Evolutionary conservation across 805 yeast species (phyloP), one percentile per base, ranked within the genome.

Genomic region (Candida ficus): DNA sequence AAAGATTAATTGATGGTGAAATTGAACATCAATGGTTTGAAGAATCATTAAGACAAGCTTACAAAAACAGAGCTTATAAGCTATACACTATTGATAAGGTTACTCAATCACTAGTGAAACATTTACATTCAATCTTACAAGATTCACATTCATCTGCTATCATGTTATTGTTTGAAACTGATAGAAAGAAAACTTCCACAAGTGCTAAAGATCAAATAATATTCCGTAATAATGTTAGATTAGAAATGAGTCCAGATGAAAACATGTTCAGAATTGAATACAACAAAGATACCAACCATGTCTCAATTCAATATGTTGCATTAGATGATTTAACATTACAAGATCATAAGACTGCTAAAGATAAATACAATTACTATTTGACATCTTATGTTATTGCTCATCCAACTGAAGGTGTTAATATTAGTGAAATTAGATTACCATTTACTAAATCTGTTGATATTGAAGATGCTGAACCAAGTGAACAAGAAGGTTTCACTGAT

Each of bases 1-100:
- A 78, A 49, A 76, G 78, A 48, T 68, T 88, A 38, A 83, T 93
- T 48, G 93, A 87, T 49, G 95, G 95, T 22, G 93, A 88, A 28
- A 65, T 93, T 36, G 99, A 93, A 56, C 95, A 87, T 47, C 93
- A 83, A 61, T 81, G 89, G 83, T 95, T 85, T 61, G 99, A 93
- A 66, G 99, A 93, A 62, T 76, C 95, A 14, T 65, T 93, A 44
- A 86, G 99, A 47, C 97, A 91, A 68, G 96, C 95, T 0, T 93
- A 85, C 67, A 77, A 93, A 56, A 93, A 91, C 64, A 83, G 81
- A 46, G 99, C 98, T 0, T 93, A 85, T 68, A 88, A 88, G 60
- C 65, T 93, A 42, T 91, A 89, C 66, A 91, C 98, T 2, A 75
- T 93, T 46, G 97, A 93, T 61, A 93, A 90, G 64, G 95, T 90